Evolutionary conservation across 1,284 basidiomycete species (phyloP).

Genomic region (Cystobasidium pallidum): DNA sequence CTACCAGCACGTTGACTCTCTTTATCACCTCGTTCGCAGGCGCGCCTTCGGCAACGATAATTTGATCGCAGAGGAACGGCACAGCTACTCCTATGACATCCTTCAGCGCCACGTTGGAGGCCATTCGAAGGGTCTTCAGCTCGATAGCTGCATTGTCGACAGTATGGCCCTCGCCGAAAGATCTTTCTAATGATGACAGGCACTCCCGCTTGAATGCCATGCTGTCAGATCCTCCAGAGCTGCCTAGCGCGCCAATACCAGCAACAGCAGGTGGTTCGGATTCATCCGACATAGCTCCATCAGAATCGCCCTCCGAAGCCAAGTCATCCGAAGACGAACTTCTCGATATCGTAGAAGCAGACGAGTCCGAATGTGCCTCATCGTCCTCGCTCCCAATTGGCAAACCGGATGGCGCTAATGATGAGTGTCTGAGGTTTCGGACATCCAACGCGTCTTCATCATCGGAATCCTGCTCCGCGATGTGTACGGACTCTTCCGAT

Average conservation of each 20-base stretch:
- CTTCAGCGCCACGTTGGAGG: constrained; percentile 78
- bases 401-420: constrained; percentile 46
- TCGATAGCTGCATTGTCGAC: constrained; percentile 90
- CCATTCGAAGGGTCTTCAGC: constrained; percentile 91
- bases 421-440: constrained; percentile 50
- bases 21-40: constrained; percentile 49
- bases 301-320: constrained; percentile 41
- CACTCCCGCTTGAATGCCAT: constrained; percentile 71
- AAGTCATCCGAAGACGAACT: constrained; percentile 50
- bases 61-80: constrained; percentile 69
- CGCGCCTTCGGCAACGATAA: constrained; percentile 53
- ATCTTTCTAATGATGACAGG: constrained; percentile 77
- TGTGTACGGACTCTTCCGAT: constrained; percentile 50
- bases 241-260: constrained; percentile 47
- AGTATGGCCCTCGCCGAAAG: constrained; percentile 85
- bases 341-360: constrained; percentile 50
- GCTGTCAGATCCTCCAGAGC: constrained; percentile 15
- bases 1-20: constrained; percentile 52
- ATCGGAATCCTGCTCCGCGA: constrained; percentile 49
- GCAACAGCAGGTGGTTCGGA: constrained; percentile 48
- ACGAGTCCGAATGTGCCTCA: constrained; percentile 52
- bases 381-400: constrained; percentile 53
- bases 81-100: constrained; percentile 79
- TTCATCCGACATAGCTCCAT: constrained; percentile 18
- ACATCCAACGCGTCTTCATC: constrained; percentile 51